phyloP scores from a whole-genome alignment of 2,329 filamentous ascomycete species.

The Fusarium heterosporum region DNA sequence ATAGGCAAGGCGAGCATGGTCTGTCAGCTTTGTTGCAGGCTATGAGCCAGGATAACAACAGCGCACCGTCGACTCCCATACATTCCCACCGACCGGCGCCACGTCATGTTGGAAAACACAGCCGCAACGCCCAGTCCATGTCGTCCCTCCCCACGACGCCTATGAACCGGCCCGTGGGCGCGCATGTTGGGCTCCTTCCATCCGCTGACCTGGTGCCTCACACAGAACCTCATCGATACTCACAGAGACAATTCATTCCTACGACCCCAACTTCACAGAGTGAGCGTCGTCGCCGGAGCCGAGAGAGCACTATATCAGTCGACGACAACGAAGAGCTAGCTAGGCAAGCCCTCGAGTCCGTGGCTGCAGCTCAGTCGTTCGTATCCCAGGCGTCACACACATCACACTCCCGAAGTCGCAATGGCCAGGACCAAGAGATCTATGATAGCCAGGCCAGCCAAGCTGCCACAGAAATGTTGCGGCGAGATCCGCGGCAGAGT shows the following conservation, averaged over 20 bases:
- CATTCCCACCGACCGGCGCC: constrained; percentile 58
- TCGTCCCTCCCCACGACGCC: constrained; percentile 88
- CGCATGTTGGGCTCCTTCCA: constrained; percentile 67
- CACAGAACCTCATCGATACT: constrained; percentile 65
- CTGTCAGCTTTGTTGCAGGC: constrained; percentile 86
- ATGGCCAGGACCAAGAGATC: constrained; percentile 62
- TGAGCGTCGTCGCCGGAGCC: constrained; percentile 72
- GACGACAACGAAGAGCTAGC: constrained; percentile 69
- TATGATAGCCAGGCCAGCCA: constrained; percentile 82
- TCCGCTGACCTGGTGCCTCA: constrained; percentile 72
- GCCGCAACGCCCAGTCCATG: constrained; percentile 81
- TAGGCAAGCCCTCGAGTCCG: constrained; percentile 64
- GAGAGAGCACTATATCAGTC: constrained; percentile 87
- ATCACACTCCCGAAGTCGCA: constrained; percentile 45
- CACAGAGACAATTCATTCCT: constrained; percentile 55
- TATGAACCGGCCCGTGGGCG: constrained; percentile 62
- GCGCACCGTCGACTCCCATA: constrained; percentile 77
- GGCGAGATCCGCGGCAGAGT: constrained; percentile 66
- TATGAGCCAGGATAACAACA: constrained; percentile 77
- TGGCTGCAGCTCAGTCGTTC: constrained; percentile 59
- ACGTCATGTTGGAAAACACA: constrained; percentile 71
- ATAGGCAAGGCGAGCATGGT: constrained; percentile 67
- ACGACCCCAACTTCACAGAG: constrained; percentile 58
- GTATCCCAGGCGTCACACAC: constrained; percentile 43
- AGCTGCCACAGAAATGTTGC: constrained; percentile 79